Evolutionary conservation across 805 yeast species (phyloP).

Genomic region (Ogataea allantospora): DNA sequence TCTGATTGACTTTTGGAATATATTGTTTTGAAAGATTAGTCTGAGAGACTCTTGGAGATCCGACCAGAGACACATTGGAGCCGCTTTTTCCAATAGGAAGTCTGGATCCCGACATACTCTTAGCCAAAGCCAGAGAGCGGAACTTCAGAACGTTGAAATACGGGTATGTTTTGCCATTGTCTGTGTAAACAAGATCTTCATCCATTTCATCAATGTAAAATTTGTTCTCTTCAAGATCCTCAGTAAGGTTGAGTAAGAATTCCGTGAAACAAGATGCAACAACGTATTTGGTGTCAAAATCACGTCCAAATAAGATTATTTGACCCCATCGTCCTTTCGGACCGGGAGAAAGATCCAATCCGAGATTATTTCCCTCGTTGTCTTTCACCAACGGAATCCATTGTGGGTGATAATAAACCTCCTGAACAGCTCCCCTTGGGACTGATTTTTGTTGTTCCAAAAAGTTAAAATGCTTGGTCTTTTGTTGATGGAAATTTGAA

Average conservation of each 20-base stretch:
- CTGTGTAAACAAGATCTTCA: conserved; percentile 50
- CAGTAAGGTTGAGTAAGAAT: conserved; percentile 76
- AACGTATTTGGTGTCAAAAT: conserved; percentile 84
- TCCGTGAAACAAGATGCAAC: conserved; percentile 89
- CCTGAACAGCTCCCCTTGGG: conserved; percentile 74
- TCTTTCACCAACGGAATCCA: conserved; percentile 95
- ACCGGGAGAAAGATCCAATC: conserved; percentile 83
- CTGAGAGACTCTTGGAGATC: conserved; percentile 28
- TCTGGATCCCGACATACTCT: conserved; percentile 14
- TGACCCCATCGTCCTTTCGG: conserved; percentile 83
- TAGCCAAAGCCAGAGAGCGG: conserved; percentile 46
- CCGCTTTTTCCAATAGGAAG: conserved; percentile 19
- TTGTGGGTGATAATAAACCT: conserved; percentile 78
- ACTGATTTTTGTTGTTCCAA: conserved; percentile 59
- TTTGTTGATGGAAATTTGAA: conserved; percentile 21
- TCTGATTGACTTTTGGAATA: conserved; percentile 26
- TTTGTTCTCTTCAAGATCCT: conserved; percentile 83
- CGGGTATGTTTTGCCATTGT: conserved; percentile 46
- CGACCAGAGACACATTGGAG: conserved; percentile 27
- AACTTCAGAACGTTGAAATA: conserved; percentile 70
- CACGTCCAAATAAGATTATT: conserved; percentile 90
- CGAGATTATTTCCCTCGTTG: conserved; percentile 87
- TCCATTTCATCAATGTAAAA: conserved; percentile 64
- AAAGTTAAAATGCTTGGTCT: conserved; percentile 33
- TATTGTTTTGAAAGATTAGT: conserved; percentile 28